Conservation (phyloP, 169 alveolate species). For the Pseudocohnilembus persalinus region DNA sequence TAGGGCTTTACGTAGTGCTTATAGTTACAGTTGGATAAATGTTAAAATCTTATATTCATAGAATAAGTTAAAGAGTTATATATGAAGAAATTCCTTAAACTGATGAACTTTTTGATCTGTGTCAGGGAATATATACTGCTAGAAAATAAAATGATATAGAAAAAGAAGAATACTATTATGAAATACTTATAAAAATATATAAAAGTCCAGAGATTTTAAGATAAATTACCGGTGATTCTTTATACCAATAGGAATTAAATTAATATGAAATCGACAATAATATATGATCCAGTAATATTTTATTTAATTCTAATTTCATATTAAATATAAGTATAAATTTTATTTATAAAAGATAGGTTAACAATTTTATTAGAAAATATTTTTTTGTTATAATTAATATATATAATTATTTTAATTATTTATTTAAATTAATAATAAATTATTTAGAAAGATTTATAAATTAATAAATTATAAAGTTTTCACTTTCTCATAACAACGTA, state of each 20-base stretch:
- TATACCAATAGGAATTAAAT: constrained; percentile 23
- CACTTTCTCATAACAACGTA: neutral
- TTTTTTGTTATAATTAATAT: no score
- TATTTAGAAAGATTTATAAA: no score
- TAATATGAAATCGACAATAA: no score
- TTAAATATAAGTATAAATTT: no score
- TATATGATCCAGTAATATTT: no score
- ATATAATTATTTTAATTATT: no score
- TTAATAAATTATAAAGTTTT: no score
- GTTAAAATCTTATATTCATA: constrained; percentile 55
- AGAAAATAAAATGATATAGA: constrained; percentile 65
- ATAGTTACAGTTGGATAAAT: constrained; percentile 71
- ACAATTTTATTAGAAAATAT: no score
- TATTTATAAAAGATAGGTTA: no score
- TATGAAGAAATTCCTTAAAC: constrained; percentile 77
- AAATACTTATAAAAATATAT: constrained; percentile 69
- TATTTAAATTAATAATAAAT: no score
- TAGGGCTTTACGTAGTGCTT: constrained; percentile 68
- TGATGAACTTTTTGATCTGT: constrained; percentile 64
- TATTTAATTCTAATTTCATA: no score
- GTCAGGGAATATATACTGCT: constrained; percentile 74
- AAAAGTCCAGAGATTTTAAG: constrained; percentile 75
- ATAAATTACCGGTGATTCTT: constrained; percentile 62
- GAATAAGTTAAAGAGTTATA: constrained; percentile 70
- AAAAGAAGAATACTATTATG: constrained; percentile 69